Percentiles rank a stretch among this genome's conserved stretches.
These are phyloP conservation scores for Stropharia rugosoannulata DNA, from an alignment of 768 basidiomycete species.

Conservation along the genomic window DNA sequence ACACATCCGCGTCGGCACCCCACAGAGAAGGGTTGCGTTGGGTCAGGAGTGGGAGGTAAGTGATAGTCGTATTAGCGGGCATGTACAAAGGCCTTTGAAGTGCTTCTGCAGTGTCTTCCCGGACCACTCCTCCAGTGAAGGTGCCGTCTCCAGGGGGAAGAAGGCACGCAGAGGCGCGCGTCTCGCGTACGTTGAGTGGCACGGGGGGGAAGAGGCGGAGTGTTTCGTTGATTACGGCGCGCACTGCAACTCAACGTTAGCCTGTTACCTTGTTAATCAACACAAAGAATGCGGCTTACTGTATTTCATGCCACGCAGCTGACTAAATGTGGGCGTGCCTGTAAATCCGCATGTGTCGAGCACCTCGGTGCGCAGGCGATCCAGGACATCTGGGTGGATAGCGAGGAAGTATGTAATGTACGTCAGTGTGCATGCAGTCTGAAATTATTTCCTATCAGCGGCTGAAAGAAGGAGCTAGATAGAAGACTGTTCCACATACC, in stretches of 20 bases:
- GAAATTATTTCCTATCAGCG: neutral
- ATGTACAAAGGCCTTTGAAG: conserved; percentile 48
- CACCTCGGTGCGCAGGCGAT: conserved; percentile 59
- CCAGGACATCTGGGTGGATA: conserved; percentile 55
- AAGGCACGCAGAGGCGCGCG: conserved; percentile 43
- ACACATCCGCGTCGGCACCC: conserved; percentile 76
- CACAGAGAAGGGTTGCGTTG: conserved; percentile 69
- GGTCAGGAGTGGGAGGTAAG: conserved; percentile 59
- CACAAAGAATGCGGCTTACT: conserved; percentile 34
- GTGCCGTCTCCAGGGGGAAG: conserved; percentile 54
- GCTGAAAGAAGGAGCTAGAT: neutral
- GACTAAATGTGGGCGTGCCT: conserved; percentile 51
- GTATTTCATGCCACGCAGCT: conserved; percentile 62
- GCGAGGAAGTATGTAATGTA: conserved; percentile 71
- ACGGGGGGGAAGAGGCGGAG: conserved; percentile 80
- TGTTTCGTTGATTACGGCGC: conserved; percentile 78
- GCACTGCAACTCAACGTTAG: conserved; percentile 39
- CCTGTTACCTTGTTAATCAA: neutral
- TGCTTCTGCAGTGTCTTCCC: too few relatives aligned
- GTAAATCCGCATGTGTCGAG: conserved; percentile 50
- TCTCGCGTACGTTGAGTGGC: conserved; percentile 68
- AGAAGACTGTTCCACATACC: conserved; percentile 33
- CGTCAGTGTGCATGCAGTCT: conserved; percentile 73
- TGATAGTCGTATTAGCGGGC: conserved; percentile 54
- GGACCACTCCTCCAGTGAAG: too few relatives aligned